A percentile compares a stretch with the other conserved stretches of the same genome.
phyloP scores from a whole-genome alignment of 2,329 filamentous ascomycete species.

The Fusarium dlaminii region DNA sequence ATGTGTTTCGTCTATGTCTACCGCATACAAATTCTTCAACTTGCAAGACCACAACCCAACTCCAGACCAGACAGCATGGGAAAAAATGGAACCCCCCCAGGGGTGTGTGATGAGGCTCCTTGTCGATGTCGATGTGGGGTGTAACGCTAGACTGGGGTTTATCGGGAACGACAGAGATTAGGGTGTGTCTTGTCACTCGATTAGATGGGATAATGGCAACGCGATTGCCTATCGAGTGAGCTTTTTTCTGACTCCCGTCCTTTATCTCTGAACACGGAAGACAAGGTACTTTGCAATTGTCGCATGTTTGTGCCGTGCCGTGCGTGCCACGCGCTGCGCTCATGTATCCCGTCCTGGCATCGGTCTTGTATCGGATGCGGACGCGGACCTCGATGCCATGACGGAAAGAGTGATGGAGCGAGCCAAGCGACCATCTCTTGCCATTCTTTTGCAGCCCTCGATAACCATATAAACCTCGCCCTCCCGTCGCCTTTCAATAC shows the following conservation, averaged over 20 bases:
- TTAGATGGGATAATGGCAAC: slow-evolving; percentile 38
- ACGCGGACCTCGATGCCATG: slow-evolving; percentile 11
- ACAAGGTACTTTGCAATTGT: slow-evolving; percentile 11
- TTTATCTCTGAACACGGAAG: slow-evolving; percentile 17
- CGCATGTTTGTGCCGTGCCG: slow-evolving; percentile 5
- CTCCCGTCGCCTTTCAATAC: slow-evolving; percentile 15
- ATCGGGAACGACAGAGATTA: slow-evolving; percentile 37
- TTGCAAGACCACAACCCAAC: neutral
- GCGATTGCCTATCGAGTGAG: slow-evolving; percentile 33
- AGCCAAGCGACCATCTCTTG: slow-evolving; percentile 8
- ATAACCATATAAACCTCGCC: slow-evolving; percentile 35
- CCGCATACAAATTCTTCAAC: neutral
- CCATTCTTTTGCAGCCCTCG: slow-evolving; percentile 6
- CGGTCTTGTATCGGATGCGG: slow-evolving; percentile 22
- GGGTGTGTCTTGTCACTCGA: slow-evolving; percentile 33
- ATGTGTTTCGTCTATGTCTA: neutral
- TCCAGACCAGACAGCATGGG: neutral
- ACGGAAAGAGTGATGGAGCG: slow-evolving; percentile 24
- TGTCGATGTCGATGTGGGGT: slow-evolving; percentile 20
- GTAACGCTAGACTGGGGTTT: slow-evolving; percentile 31
- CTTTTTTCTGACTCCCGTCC: slow-evolving; percentile 11
- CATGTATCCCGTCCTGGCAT: slow-evolving; percentile 1
- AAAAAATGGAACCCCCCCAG: neutral
- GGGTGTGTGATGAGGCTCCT: slow-evolving; percentile 20
- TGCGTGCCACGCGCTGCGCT: neutral